Evolutionary conservation across 495 filamentous ascomycete species (phyloP).

Genomic region (Extremus antarcticus): DNA sequence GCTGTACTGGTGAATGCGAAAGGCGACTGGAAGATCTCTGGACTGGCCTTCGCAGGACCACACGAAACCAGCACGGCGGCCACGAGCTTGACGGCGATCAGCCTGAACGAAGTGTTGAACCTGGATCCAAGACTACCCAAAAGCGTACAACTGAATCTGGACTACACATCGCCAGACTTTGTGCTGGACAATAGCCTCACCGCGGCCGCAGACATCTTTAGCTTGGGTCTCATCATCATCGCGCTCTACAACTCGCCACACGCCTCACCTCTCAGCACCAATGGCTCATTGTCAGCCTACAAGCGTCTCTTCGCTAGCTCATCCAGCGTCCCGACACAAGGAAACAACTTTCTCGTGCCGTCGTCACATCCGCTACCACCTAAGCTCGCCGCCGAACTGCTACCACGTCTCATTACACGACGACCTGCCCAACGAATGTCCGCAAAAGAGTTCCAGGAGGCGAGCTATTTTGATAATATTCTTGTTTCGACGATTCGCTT

Average conservation of each 20-base stretch:
- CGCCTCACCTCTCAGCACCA: conserved; percentile 68
- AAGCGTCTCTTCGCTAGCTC: conserved; percentile 68
- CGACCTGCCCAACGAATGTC: conserved; percentile 76
- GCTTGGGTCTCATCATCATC: conserved; percentile 75
- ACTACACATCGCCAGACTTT: conserved; percentile 92
- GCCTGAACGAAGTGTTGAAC: conserved; percentile 71
- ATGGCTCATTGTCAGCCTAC: conserved; percentile 66
- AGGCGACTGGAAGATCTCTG: conserved; percentile 96
- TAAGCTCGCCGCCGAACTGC: conserved; percentile 59
- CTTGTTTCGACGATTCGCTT: conserved; percentile 92
- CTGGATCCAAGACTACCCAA: conserved; percentile 73
- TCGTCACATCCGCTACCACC: conserved; percentile 67
- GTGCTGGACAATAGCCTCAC: conserved; percentile 76
- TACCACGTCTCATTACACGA: conserved; percentile 76
- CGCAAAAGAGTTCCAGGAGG: conserved; percentile 86
- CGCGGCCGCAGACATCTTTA: conserved; percentile 77
- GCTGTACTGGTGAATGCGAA: conserved; percentile 93
- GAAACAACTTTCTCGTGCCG: conserved; percentile 63
- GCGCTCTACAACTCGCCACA: conserved; percentile 91
- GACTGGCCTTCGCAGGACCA: conserved; percentile 77
- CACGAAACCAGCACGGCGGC: conserved; percentile 57
- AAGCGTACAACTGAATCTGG: conserved; percentile 77
- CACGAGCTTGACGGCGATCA: conserved; percentile 61
- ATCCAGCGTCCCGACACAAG: conserved; percentile 60
- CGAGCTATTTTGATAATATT: conserved; percentile 91